Percentiles rank a stretch among this genome's conserved stretches.
phyloP scores from a whole-genome alignment of 495 filamentous ascomycete species.

The Penicillium tannophilum region DNA sequence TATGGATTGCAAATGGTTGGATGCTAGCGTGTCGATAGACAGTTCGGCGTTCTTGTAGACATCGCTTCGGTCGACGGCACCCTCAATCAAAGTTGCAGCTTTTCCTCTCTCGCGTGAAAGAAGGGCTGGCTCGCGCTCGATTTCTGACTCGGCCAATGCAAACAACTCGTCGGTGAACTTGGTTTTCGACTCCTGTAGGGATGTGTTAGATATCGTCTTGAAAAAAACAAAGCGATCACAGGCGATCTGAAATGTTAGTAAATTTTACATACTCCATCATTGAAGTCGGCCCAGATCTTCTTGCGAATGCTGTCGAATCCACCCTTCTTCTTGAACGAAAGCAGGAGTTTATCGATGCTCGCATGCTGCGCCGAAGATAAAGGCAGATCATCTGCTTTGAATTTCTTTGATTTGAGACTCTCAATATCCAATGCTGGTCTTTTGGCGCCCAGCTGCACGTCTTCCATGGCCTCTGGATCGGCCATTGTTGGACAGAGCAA shows the following conservation, averaged over 20 bases:
- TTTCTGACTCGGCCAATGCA: constrained; percentile 74
- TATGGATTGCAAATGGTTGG: constrained; percentile 62
- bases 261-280: constrained; percentile 63
- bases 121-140: constrained; percentile 76
- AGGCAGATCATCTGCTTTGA: constrained; percentile 84
- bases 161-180: constrained; percentile 67
- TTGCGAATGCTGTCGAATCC: constrained; percentile 85
- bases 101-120: constrained; percentile 78
- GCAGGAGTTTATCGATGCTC: constrained; percentile 75
- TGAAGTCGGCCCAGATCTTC: constrained; percentile 77
- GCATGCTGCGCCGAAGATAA: constrained; percentile 69
- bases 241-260: constrained; percentile 1
- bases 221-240: neutral
- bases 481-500: constrained; percentile 41
- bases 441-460: constrained; percentile 29
- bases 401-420: constrained; percentile 60
- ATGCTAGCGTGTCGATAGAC: constrained; percentile 67
- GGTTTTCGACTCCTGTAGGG: constrained; percentile 63
- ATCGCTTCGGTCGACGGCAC: constrained; percentile 78
- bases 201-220: constrained; percentile 21
- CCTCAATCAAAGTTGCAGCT: constrained; percentile 82
- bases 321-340: constrained; percentile 89
- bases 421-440: constrained; percentile 37
- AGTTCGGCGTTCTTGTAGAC: constrained; percentile 75
- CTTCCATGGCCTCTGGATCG: constrained; percentile 40